A percentile compares a stretch with the other conserved stretches of the same genome.
phyloP scores from a whole-genome alignment of 129 eudicot genomes.

The Flaveria sonorensis region DNA sequence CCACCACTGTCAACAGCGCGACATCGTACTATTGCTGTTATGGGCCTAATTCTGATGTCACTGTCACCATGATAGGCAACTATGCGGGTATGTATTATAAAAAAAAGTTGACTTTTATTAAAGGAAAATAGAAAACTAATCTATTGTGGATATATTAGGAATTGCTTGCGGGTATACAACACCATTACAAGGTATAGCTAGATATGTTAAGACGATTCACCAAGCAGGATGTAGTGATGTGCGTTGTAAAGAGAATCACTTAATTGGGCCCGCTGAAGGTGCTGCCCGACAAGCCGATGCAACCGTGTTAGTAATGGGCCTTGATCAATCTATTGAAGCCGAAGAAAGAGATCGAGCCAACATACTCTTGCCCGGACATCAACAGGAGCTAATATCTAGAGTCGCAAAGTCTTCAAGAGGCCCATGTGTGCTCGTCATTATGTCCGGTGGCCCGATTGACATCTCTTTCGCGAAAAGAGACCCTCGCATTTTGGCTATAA shows the following conservation, averaged over 20 bases:
- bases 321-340: slow-evolving; percentile 79
- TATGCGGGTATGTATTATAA: slow-evolving; percentile 66
- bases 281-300: slow-evolving; percentile 90
- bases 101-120: background rate
- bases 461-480: slow-evolving; percentile 65
- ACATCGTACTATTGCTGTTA: slow-evolving; percentile 73
- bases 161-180: slow-evolving; percentile 78
- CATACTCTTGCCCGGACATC: slow-evolving; percentile 78
- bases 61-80: slow-evolving; percentile 91
- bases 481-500: slow-evolving; percentile 59
- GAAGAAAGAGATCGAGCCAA: slow-evolving; percentile 64
- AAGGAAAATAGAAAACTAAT: background rate
- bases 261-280: slow-evolving; percentile 71
- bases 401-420: slow-evolving; percentile 81
- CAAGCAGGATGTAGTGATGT: slow-evolving; percentile 71
- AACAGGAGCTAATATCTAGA: slow-evolving; percentile 75
- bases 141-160: slow-evolving; percentile 42
- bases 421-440: slow-evolving; percentile 68
- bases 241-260: slow-evolving; percentile 47
- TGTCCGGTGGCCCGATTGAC: slow-evolving; percentile 91
- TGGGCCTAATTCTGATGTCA: slow-evolving; percentile 92
- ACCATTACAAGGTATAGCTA: slow-evolving; percentile 81
- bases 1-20: slow-evolving; percentile 63
- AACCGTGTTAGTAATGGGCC: slow-evolving; percentile 80
- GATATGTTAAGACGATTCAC: slow-evolving; percentile 76